Evolutionary conservation across 225 moss, liverwort and hornwort genomes (phyloP), one percentile per base, ranked within the genome.

Genomic region (Marchantia paleacea): DNA sequence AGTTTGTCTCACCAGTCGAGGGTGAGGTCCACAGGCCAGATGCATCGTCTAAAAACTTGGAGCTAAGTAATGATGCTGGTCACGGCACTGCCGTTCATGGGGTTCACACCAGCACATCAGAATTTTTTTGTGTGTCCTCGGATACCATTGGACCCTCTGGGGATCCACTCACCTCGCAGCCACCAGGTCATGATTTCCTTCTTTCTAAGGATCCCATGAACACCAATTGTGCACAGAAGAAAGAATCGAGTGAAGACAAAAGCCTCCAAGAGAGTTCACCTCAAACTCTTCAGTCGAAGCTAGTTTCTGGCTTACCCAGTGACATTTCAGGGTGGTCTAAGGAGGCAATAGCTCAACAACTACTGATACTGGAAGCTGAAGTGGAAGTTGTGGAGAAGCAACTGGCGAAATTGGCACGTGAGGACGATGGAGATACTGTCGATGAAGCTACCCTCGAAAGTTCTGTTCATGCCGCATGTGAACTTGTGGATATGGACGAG

Each of bases 341-440:
- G 73, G 96, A 94, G 78, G 84, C 83, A 24, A 83, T 97, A 64
- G 81, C 93, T 72, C 86, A 87, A 28, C 90, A 91, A 65, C 92
- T 97, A 39, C 93, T 94, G 83, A 94, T 89, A 87, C 91, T 97
- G 28, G 96, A 97, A 86, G 87, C 88, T 75, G 96, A 97, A 85
- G 93, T 97, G 71, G 96, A 97, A 54, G 86, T 81, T 74, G 85
- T 97, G 16, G 96, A 97, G 76, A 93, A 92, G 71, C 92, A 97
- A 83, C 73, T 97, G 74, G 81, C 82, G 10, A 93, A 86, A 81
- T 65, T 92, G 65, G 87, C 88, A 11, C 86, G 79, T 26, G 75
- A 79, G 53, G 85, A 69, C 75, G 79, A 76, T 75, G 72, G 79
- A 10, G 71, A 77, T 7, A 55, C 20, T 24, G 49, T 24, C 6